Conservation (phyloP, 345 rosid species). For the Kernera saxatilis region DNA sequence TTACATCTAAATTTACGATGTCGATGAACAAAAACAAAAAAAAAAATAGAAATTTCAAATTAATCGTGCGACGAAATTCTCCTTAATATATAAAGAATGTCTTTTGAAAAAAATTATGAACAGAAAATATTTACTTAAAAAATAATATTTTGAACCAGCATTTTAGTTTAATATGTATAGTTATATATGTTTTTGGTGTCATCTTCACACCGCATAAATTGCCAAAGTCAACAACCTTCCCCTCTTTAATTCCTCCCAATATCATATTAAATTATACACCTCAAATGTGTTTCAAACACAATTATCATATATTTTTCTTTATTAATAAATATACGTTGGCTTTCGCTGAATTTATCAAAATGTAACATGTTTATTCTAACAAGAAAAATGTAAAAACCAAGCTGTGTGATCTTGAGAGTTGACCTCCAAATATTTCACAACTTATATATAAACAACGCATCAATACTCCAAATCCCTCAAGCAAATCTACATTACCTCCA, state of each 20-base stretch:
- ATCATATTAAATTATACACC: constrained; percentile 1
- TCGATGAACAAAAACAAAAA: too few species aligned
- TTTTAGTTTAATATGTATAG: background rate
- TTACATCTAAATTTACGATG: background rate
- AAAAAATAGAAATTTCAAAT: too few species aligned
- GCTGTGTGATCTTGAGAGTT: constrained; percentile 14
- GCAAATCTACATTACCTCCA: background rate
- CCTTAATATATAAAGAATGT: background rate
- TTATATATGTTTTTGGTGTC: background rate
- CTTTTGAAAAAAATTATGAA: background rate
- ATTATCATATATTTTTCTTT: background rate
- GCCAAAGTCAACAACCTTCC: constrained; percentile 19
- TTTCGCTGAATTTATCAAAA: constrained; percentile 13
- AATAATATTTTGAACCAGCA: background rate
- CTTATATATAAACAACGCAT: constrained; percentile 18
- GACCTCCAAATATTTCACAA: constrained; percentile 14
- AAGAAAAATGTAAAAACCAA: background rate
- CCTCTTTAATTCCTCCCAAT: background rate
- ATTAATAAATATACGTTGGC: background rate
- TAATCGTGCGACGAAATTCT: too few species aligned
- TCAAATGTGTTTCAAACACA: background rate
- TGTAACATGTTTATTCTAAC: background rate
- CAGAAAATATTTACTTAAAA: too few species aligned
- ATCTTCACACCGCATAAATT: background rate
- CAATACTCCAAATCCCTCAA: background rate